phyloP scores from a whole-genome alignment of 345 rosid genomes.

The Sisymbrium irio region DNA sequence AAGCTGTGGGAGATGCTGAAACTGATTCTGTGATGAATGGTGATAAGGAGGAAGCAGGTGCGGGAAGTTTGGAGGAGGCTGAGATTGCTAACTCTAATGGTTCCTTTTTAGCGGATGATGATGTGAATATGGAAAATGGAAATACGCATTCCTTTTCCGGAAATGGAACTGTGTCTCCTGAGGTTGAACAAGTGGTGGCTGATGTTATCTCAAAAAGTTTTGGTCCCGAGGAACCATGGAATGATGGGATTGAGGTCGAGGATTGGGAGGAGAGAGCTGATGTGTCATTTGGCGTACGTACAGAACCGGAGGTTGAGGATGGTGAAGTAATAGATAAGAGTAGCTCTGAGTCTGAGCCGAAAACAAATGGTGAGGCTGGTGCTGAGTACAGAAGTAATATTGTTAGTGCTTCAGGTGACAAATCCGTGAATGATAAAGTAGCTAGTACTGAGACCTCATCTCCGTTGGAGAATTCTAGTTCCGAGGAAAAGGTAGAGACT shows the following conservation, averaged over 20 bases:
- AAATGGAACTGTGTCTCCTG: not conserved
- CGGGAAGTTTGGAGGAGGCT: slow-evolving; percentile 7
- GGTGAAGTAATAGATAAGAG: slow-evolving; percentile 25
- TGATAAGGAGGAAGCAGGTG: slow-evolving; percentile 27
- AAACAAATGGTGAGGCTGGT: slow-evolving; percentile 12
- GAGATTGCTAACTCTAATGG: slow-evolving; percentile 51
- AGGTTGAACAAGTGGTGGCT: slow-evolving; percentile 3
- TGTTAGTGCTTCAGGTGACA: slow-evolving; percentile 14
- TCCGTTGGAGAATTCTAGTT: slow-evolving; percentile 24
- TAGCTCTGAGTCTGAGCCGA: slow-evolving; percentile 5
- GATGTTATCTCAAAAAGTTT: slow-evolving; percentile 8
- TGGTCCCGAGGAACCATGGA: not conserved
- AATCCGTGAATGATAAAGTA: not conserved
- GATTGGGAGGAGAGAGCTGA: slow-evolving; percentile 29
- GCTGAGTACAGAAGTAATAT: not conserved
- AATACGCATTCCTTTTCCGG: not conserved
- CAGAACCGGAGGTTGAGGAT: slow-evolving; percentile 26
- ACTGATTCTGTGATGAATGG: slow-evolving; percentile 28
- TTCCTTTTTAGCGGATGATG: slow-evolving; percentile 28
- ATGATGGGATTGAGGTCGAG: slow-evolving; percentile 19
- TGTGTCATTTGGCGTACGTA: slow-evolving; percentile 18
- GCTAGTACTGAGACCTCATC: slow-evolving; percentile 1
- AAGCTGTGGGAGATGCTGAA: slow-evolving; percentile 47
- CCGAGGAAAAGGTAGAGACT: slow-evolving; percentile 35
- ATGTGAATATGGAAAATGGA: slow-evolving; percentile 21